phyloP scores from a whole-genome alignment of 108 stramenopile genomes.

The Cylindrotheca closterium region DNA sequence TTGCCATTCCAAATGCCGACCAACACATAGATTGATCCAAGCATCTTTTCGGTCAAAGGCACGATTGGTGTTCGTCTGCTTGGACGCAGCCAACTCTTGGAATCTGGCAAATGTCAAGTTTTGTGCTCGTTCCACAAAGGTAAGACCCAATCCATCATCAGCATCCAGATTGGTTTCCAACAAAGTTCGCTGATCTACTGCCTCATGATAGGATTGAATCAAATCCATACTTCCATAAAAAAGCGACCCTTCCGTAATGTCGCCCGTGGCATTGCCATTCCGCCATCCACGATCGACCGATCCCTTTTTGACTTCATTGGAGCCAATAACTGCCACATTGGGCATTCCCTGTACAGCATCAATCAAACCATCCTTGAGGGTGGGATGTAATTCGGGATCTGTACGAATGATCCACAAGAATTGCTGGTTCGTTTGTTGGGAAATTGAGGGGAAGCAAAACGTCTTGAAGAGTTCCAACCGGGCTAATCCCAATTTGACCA shows the following conservation, averaged over 20 bases:
- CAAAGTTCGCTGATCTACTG: conserved; percentile 11
- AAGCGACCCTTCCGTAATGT: conserved; percentile 6
- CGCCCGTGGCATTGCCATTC: neutral
- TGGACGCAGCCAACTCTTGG: too few relatives aligned
- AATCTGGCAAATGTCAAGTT: conserved; percentile 21
- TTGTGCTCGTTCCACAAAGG: conserved; percentile 34
- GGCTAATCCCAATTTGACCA: conserved; percentile 37
- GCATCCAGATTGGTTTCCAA: conserved; percentile 56
- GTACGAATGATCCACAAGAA: conserved; percentile 55
- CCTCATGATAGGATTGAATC: conserved; percentile 7
- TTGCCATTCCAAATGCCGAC: conserved; percentile 47
- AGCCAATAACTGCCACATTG: conserved; percentile 38
- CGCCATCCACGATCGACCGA: conserved; percentile 6
- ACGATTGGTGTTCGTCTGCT: too few relatives aligned
- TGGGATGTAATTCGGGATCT: conserved; percentile 35
- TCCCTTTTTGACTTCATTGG: conserved; percentile 30
- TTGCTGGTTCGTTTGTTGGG: conserved; percentile 29
- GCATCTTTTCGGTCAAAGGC: conserved; percentile 3
- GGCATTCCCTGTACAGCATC: conserved; percentile 5
- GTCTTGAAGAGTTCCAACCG: conserved; percentile 42
- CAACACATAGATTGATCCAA: conserved; percentile 36
- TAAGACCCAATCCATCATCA: conserved; percentile 47
- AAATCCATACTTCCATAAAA: conserved; percentile 11
- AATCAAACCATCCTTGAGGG: neutral
- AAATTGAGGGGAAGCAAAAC: conserved; percentile 44